A percentile compares a stretch with the other conserved stretches of the same genome.
These are phyloP conservation scores for Sporothrix protearum DNA, from an alignment of 2,329 filamentous ascomycete species.

Conservation along the genomic window DNA sequence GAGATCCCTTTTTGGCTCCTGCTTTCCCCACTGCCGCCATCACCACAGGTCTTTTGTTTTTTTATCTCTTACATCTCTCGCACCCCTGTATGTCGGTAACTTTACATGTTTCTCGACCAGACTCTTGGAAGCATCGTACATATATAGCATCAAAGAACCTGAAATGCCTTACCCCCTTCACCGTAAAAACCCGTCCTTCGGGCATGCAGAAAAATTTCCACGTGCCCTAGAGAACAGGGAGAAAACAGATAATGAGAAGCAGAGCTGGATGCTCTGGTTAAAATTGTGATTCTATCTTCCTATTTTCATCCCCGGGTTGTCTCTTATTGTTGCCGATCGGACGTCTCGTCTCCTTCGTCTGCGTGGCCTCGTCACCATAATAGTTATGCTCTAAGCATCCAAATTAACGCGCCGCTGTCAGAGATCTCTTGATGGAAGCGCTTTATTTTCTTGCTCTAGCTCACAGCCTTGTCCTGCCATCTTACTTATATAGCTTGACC, in stretches of 20 bases:
- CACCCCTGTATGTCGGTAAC: neutral
- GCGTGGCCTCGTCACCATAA: neutral
- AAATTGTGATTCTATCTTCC: neutral
- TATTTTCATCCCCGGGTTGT: neutral
- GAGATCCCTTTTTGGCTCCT: neutral
- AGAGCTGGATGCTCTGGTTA: neutral
- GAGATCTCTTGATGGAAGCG: neutral
- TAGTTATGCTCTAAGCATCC: neutral
- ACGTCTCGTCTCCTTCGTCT: neutral
- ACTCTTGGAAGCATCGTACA: slow-evolving; percentile 4
- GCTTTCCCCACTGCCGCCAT: neutral
- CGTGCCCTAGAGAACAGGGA: neutral
- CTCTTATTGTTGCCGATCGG: neutral
- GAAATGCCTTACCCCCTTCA: neutral
- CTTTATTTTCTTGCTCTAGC: neutral
- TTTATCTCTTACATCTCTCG: neutral
- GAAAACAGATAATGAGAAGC: neutral
- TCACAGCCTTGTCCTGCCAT: neutral
- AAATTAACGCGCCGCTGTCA: slow-evolving; percentile 3
- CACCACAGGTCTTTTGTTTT: neutral
- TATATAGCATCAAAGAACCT: neutral
- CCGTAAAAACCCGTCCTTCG: neutral
- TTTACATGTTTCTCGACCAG: neutral
- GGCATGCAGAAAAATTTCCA: neutral
- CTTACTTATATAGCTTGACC: neutral